These are phyloP conservation scores for Quercus dentata DNA, from an alignment of 306 rosid genomes.

Conservation along the genomic window DNA sequence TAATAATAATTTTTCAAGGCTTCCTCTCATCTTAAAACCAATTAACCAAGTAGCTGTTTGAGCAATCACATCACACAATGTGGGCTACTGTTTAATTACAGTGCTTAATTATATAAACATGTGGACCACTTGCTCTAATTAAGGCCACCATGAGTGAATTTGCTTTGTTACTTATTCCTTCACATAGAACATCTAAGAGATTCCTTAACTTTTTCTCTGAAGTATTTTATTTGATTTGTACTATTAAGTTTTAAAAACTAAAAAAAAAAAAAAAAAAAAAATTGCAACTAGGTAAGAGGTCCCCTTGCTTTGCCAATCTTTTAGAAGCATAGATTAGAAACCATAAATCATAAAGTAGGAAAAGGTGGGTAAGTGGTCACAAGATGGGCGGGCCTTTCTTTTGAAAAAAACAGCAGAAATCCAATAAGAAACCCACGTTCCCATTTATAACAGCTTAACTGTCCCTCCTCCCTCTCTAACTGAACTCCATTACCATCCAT, in stretches of 20 bases:
- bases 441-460: conserved; percentile 52
- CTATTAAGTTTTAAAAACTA: too few species aligned
- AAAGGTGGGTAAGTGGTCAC: conserved; percentile 77
- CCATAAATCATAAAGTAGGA: conserved; percentile 18
- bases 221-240: too few species aligned
- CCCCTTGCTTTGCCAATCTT: conserved; percentile 33
- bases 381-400: conserved; percentile 63
- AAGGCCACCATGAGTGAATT: too few species aligned
- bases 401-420: conserved; percentile 41
- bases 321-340: conserved; percentile 21
- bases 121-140: too few species aligned
- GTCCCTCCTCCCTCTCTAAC: conserved; percentile 35
- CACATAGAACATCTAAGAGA: too few species aligned
- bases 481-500: conserved; percentile 11
- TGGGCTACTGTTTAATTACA: neutral
- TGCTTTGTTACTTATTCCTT: too few species aligned
- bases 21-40: too few species aligned
- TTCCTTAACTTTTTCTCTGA: too few species aligned
- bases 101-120: neutral
- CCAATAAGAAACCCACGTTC: conserved; percentile 65
- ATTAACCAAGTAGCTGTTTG: too few species aligned
- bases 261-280: neutral
- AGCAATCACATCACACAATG: neutral
- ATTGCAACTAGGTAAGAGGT: conserved; percentile 24
- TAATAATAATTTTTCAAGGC: neutral